Percentiles rank a stretch among this genome's conserved stretches.
Conservation (phyloP, 768 basidiomycete genomes). For the Amanita muscaria region DNA sequence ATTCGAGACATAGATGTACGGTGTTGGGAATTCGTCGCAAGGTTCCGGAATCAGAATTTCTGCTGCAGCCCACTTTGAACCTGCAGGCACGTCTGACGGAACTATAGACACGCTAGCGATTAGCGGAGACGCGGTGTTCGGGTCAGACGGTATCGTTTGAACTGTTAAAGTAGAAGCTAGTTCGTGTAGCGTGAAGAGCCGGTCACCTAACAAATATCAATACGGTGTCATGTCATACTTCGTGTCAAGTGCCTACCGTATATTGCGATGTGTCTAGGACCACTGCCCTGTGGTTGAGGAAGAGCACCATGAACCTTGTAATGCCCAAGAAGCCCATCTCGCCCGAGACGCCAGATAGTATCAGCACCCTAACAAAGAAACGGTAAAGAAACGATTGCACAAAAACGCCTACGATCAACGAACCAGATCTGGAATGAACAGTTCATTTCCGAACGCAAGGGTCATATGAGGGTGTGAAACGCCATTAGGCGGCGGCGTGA, state of each 20-base stretch:
- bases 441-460: constrained; percentile 42
- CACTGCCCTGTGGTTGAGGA: constrained; percentile 51
- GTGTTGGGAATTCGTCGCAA: constrained; percentile 24
- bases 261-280: constrained; percentile 45
- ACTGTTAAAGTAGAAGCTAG: constrained; percentile 34
- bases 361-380: constrained; percentile 46
- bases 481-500: constrained; percentile 33
- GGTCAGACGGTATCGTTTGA: constrained; percentile 30
- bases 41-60: constrained; percentile 36
- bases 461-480: constrained; percentile 65
- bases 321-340: constrained; percentile 30
- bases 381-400: constrained; percentile 1
- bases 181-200: constrained; percentile 25
- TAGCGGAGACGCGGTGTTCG: constrained; percentile 31
- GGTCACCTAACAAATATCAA: constrained; percentile 24
- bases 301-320: constrained; percentile 56
- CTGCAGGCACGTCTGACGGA: constrained; percentile 28
- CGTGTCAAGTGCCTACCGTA: constrained; percentile 16
- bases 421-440: constrained; percentile 62
- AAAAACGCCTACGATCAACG: constrained; percentile 13
- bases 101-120: constrained; percentile 30
- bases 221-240: not conserved
- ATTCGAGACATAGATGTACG: constrained; percentile 38
- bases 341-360: constrained; percentile 57
- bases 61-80: constrained; percentile 31